A percentile compares a stretch with the other conserved stretches of the same genome.
Conservation (phyloP, 805 yeast species). For the Pichia sporocuriosa region DNA sequence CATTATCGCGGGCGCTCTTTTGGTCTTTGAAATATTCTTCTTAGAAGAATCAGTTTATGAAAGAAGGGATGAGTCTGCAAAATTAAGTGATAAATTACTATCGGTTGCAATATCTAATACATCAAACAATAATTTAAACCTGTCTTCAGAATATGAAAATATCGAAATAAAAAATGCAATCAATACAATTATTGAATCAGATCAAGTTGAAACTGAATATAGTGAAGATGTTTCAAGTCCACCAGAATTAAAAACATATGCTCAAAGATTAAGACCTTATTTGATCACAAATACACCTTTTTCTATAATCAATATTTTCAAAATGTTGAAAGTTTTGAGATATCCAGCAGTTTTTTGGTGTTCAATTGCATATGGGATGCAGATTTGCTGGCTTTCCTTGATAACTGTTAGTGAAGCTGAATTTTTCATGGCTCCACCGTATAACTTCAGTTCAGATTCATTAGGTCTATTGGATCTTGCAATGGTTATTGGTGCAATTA, state of each 20-base stretch:
- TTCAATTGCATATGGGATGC: conserved; percentile 1
- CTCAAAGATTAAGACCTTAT: background rate
- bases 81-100: background rate
- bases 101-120: background rate
- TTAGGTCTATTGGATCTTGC: conserved; percentile 5
- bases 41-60: conserved; percentile 69
- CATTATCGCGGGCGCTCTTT: conserved; percentile 51
- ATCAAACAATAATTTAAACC: background rate
- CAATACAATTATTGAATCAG: background rate
- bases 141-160: background rate
- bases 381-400: conserved; percentile 6
- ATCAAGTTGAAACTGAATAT: no score
- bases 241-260: background rate
- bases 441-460: background rate
- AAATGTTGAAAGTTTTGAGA: background rate
- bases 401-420: conserved; percentile 1
- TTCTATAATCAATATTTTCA: background rate
- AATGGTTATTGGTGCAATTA: background rate
- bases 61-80: background rate
- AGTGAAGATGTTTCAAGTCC: no score
- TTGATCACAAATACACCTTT: background rate
- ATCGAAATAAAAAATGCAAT: background rate
- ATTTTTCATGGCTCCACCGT: conserved; percentile 4
- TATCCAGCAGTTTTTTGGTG: conserved; percentile 5
- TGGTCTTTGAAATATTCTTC: conserved; percentile 48